A percentile compares a stretch with the other conserved stretches of the same genome.
Conservation (phyloP, 371 early-diverging fungal genomes). For the Zychaea mexicana region DNA sequence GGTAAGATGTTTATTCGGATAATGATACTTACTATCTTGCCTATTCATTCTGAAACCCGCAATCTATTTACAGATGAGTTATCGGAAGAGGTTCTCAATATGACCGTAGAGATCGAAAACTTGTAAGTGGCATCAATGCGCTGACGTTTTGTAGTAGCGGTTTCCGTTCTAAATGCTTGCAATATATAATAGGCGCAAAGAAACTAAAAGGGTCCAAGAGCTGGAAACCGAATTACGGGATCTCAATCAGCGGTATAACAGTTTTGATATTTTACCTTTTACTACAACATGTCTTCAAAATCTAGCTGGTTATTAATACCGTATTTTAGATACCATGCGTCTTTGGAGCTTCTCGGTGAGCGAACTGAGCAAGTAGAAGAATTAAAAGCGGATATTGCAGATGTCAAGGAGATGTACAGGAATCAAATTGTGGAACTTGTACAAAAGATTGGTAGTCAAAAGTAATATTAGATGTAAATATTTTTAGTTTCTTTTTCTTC, state of each 20-base stretch:
- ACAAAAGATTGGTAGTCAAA: constrained; percentile 24
- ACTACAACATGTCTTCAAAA: constrained; percentile 15
- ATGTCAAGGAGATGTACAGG: constrained; percentile 79
- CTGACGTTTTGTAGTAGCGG: too few relatives aligned
- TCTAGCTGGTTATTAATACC: too few relatives aligned
- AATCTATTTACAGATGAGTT: too few relatives aligned
- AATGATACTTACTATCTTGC: constrained; percentile 12
- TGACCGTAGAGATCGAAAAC: constrained; percentile 65
- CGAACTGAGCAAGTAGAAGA: constrained; percentile 87
- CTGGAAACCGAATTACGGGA: constrained; percentile 38
- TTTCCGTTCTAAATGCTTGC: not conserved
- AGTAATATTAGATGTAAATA: not conserved
- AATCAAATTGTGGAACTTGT: constrained; percentile 76
- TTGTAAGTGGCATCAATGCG: constrained; percentile 36
- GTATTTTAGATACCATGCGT: constrained; percentile 79
- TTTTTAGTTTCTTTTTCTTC: not conserved
- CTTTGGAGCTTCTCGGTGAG: constrained; percentile 87
- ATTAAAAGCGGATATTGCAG: constrained; percentile 76
- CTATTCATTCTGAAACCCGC: too few relatives aligned
- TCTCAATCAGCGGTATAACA: constrained; percentile 40
- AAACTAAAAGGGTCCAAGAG: constrained; percentile 27
- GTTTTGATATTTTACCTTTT: not conserved
- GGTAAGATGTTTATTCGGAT: constrained; percentile 47
- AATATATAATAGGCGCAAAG: constrained; percentile 25
- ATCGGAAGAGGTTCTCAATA: constrained; percentile 69